These are phyloP conservation scores for Pouteria campechiana DNA, from an alignment of 179 eudicot genomes.

Conservation along the genomic window DNA sequence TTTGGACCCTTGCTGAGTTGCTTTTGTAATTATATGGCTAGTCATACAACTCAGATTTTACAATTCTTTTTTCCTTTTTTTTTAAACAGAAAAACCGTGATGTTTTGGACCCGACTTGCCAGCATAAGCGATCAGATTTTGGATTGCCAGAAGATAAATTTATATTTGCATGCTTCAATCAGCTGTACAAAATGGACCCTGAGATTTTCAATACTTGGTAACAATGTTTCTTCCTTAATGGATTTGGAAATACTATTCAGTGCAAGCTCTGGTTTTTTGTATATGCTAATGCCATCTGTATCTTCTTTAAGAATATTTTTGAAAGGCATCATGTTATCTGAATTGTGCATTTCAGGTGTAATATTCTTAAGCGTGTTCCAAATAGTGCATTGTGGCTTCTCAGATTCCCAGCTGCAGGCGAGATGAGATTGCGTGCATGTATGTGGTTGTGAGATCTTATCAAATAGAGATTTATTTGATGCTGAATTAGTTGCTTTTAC, in stretches of 20 bases:
- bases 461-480: no score
- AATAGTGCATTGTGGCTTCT: constrained; percentile 97
- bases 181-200: constrained; percentile 96
- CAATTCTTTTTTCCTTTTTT: neutral
- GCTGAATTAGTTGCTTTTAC: no score
- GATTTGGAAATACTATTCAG: neutral
- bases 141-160: constrained; percentile 93
- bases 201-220: constrained; percentile 90
- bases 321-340: neutral
- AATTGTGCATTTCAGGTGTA: constrained; percentile 53
- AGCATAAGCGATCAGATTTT: constrained; percentile 80
- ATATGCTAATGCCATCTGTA: neutral
- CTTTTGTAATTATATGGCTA: neutral
- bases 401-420: constrained; percentile 96
- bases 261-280: neutral
- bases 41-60: neutral
- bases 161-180: constrained; percentile 93
- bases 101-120: constrained; percentile 60
- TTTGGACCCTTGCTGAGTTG: neutral
- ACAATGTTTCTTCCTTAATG: neutral
- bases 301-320: no score
- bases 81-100: constrained; percentile 70
- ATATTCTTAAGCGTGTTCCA: constrained; percentile 87
- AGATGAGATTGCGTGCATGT: constrained; percentile 87
- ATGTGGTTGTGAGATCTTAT: no score